These are phyloP conservation scores for Boletellus emodensis DNA, from an alignment of 768 basidiomycete species.

Conservation along the genomic window DNA sequence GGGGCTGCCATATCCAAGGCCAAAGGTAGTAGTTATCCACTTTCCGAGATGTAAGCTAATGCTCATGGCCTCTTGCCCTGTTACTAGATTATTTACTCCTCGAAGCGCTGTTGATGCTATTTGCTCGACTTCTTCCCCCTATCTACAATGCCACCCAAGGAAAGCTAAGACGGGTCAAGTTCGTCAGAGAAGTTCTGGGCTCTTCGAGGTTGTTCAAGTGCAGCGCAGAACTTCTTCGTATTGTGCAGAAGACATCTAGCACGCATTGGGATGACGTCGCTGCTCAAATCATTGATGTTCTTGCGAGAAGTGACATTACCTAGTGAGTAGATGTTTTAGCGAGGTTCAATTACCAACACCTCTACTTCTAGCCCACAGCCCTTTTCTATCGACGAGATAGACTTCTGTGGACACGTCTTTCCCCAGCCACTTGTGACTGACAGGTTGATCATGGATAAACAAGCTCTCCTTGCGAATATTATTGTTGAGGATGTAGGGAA, in stretches of 20 bases:
- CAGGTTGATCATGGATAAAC: constrained; percentile 50
- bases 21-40: constrained; percentile 36
- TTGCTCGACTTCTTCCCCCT: constrained; percentile 53
- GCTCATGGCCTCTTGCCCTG: background rate
- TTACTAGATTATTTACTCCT: constrained; percentile 52
- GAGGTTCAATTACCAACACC: constrained; percentile 1
- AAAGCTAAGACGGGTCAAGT: constrained; percentile 37
- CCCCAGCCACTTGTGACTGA: constrained; percentile 38
- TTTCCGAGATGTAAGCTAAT: background rate
- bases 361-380: constrained; percentile 51
- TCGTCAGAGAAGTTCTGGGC: constrained; percentile 51
- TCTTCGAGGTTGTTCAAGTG: constrained; percentile 35
- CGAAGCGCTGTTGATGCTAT: constrained; percentile 53
- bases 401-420: constrained; percentile 32
- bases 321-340: constrained; percentile 39
- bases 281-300: constrained; percentile 41
- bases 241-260: constrained; percentile 40
- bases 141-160: constrained; percentile 34
- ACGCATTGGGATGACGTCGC: constrained; percentile 54
- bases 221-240: constrained; percentile 35
- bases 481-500: constrained; percentile 21
- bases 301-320: constrained; percentile 43
- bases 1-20: constrained; percentile 47
- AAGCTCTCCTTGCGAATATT: constrained; percentile 50
- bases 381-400: constrained; percentile 43